phyloP scores from a whole-genome alignment of 176 grass and related monocot species.

The Bolboschoenus planiculmis region DNA sequence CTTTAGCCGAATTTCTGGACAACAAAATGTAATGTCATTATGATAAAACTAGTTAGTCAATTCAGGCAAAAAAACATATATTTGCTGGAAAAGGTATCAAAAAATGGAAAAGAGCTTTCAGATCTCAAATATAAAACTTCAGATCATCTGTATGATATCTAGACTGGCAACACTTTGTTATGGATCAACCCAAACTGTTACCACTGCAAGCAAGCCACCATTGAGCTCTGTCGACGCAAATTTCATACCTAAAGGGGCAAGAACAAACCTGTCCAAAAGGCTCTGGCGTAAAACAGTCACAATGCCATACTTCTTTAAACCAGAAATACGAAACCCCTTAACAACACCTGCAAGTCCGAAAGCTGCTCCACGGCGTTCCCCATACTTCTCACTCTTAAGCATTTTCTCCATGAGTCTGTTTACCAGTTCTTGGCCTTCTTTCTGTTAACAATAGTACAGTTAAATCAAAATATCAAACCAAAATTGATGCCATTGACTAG shows the following conservation, averaged over 20 bases:
- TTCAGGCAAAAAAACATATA: background rate
- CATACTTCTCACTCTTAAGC: conserved; percentile 93
- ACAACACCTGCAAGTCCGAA: conserved; percentile 95
- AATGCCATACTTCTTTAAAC: conserved; percentile 92
- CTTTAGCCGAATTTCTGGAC: conserved; percentile 72
- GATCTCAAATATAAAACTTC: background rate
- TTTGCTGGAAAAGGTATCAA: no score
- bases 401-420: conserved; percentile 71
- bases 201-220: background rate
- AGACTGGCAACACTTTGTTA: background rate
- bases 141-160: background rate
- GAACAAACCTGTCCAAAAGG: conserved; percentile 68
- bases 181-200: background rate
- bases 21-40: conserved; percentile 11
- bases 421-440: conserved; percentile 80
- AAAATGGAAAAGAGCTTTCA: background rate
- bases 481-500: background rate
- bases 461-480: background rate
- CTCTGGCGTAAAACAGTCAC: conserved; percentile 48
- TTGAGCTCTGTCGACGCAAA: background rate
- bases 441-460: conserved; percentile 38
- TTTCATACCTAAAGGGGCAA: conserved; percentile 17
- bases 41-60: background rate
- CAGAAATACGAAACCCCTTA: conserved; percentile 90
- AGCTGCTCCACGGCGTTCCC: conserved; percentile 85